phyloP scores from a whole-genome alignment of 208 protist genomes.

The Wallacemonas sp. region DNA sequence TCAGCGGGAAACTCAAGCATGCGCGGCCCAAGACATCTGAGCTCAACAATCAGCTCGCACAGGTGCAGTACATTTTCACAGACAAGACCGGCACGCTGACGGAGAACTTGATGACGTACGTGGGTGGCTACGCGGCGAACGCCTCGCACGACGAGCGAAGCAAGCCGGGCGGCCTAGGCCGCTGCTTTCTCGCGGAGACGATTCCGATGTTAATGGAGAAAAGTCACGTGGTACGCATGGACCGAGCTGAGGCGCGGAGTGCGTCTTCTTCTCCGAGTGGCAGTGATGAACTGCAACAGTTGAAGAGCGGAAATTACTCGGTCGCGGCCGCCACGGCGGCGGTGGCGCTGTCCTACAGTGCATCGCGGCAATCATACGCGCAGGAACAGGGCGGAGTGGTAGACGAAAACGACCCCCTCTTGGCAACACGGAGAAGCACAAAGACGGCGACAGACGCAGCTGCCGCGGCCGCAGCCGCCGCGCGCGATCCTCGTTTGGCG shows the following conservation, averaged over 20 bases:
- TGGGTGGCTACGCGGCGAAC: constrained; percentile 50
- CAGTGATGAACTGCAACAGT: neutral
- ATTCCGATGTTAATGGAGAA: neutral
- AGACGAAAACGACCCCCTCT: too few relatives aligned
- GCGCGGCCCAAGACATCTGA: constrained; percentile 80
- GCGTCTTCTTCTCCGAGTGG: too few relatives aligned
- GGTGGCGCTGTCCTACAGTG: neutral
- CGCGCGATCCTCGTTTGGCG: constrained; percentile 3
- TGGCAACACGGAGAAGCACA: too few relatives aligned
- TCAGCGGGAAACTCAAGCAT: constrained; percentile 46
- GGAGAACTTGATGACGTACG: constrained; percentile 89
- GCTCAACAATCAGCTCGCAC: constrained; percentile 84
- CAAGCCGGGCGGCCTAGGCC: constrained; percentile 62
- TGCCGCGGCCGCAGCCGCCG: too few relatives aligned
- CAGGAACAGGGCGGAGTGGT: too few relatives aligned
- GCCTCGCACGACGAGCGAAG: constrained; percentile 52
- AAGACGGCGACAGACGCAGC: too few relatives aligned
- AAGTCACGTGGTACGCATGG: neutral
- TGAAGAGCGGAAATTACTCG: neutral
- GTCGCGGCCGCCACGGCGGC: constrained; percentile 1
- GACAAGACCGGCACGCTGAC: constrained; percentile 93
- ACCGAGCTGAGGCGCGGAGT: neutral
- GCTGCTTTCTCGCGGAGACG: constrained; percentile 29
- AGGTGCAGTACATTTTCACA: constrained; percentile 88
- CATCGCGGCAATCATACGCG: too few relatives aligned